Base-by-base conservation (phyloP, 2,329 filamentous ascomycete genomes). In the Hypoxylon sp. region DNA sequence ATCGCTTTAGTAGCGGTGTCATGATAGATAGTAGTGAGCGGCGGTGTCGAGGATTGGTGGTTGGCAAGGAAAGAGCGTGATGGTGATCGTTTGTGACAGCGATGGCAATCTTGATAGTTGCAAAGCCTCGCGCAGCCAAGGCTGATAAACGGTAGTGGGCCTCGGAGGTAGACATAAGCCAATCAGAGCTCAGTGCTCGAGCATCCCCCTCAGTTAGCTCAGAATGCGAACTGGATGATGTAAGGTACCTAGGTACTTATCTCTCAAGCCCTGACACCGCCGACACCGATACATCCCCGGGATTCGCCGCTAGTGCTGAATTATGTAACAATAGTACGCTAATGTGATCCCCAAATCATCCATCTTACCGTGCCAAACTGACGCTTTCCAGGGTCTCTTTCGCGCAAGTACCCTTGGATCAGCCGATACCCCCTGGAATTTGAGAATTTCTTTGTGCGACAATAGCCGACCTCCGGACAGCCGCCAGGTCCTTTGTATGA, bases 1-100 rank as follows among this genome's bases (percentile, higher is more conserved):
- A 71, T 54, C 62, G 56, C 58, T 8, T 51, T 41, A 41, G 63
- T 49, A 46, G 56, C 48, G 43, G 62, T 70, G 70, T 73, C 52
- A 64, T 69, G 59, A 68, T 67, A 67, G 32, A 54, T 44, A 54
- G 52, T 56, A 47, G 62, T 58, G 56, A 51, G 22, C 52, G 17
- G 37, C 41, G 34, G 28, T 17, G 11, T 24, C 3, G 22, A 47
- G 15, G 24, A 6, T 17, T 26, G 24, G n/a, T n/a, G n/a, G n/a
- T n/a, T n/a, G n/a, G n/a, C n/a, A 5, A 24, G 6, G 17, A 47
- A 13, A 15, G 11, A 34, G 24, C 44, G 20, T 41, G 13, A n/a
- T 22, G 19, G 43, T 47, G 11, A 13, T 10, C 34, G 30, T 43
- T 43, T 10, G 39, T 20, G 39, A 22, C 17, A 19, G 37, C n/a